Base-by-base conservation (phyloP, 164 flowering plant species). In the Tinospora cordifolia region DNA sequence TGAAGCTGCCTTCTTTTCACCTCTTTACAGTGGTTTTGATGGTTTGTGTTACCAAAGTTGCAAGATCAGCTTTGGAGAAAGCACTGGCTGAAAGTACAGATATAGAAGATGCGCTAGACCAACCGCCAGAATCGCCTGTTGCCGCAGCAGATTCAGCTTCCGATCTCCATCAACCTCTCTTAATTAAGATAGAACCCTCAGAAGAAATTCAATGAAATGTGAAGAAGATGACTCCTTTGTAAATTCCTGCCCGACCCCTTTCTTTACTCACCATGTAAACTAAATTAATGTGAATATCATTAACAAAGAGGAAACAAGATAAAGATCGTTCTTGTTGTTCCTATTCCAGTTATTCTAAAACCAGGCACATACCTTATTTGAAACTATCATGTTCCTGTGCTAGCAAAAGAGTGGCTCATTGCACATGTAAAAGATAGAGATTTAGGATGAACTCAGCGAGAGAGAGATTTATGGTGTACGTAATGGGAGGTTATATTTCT, bases 21-120 rank as follows among this genome's bases (percentile, higher is more conserved):
- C 3, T 17, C 59, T 51, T 51, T 51, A n/a, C 59, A 92, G 96
- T 81, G 83, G 64, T 85, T 69, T 79, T 91, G 66, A 85, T 93
- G 74, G 72, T 87, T 6, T 82, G 80, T 65, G 83, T 91, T 11
- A 90, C 86, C 0, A 90, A 81, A 84, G 87, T 93, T 19, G 95
- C 98, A 41, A 90, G 87, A 72, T 71, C 86, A 62, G 84, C 98
- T 68, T 72, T 93, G 76, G 92, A 91, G 14, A 93, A 89, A 80
- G 96, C 98, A 21, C 76, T 93, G 76, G 92, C 89, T 39, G 97
- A 90, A 79, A 86, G 87, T 64, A 83, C 70, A 21, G 91, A 85
- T 62, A 11, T 82, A 7, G 92, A 84, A 22, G 87, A 72, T 44
- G 34, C 72, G 40, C 41, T 74, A 13, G 74, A 77, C 34, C n/a